Conservation (phyloP, 331 rosid species). For the Arachis monticola region DNA sequence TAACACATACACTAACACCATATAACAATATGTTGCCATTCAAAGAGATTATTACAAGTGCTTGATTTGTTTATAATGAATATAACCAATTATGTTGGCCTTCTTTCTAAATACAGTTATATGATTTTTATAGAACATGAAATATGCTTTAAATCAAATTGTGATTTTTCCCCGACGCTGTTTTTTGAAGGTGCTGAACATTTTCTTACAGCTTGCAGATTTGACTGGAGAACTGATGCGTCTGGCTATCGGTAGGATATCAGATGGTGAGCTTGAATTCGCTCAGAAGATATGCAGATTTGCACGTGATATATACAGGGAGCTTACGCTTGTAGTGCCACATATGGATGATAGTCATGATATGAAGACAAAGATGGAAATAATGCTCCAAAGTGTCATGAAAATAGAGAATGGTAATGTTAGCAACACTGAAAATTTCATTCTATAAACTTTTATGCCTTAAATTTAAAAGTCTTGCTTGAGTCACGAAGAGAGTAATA, state of each 20-base stretch:
- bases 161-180: background rate
- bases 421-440: constrained; percentile 17
- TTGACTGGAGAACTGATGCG: constrained; percentile 99
- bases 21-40: constrained; percentile 10
- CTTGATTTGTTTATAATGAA: constrained; percentile 27
- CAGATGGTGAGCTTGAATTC: constrained; percentile 88
- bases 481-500: background rate
- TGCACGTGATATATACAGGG: constrained; percentile 89
- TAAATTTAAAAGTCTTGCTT: background rate
- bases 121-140: constrained; percentile 18
- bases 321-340: constrained; percentile 83
- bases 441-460: background rate
- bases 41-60: constrained; percentile 9
- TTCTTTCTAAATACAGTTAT: background rate
- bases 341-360: constrained; percentile 80
- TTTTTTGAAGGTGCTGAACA: constrained; percentile 23
- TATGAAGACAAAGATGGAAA: constrained; percentile 88
- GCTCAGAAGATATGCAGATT: constrained; percentile 85
- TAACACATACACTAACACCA: background rate
- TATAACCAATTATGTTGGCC: constrained; percentile 25
- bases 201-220: constrained; percentile 82
- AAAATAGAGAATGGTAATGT: constrained; percentile 93
- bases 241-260: constrained; percentile 90
- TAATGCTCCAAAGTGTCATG: constrained; percentile 88
- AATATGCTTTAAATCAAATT: constrained; percentile 8